Conservation (phyloP, 1,284 basidiomycete genomes). For the Termitomyces sp. region DNA sequence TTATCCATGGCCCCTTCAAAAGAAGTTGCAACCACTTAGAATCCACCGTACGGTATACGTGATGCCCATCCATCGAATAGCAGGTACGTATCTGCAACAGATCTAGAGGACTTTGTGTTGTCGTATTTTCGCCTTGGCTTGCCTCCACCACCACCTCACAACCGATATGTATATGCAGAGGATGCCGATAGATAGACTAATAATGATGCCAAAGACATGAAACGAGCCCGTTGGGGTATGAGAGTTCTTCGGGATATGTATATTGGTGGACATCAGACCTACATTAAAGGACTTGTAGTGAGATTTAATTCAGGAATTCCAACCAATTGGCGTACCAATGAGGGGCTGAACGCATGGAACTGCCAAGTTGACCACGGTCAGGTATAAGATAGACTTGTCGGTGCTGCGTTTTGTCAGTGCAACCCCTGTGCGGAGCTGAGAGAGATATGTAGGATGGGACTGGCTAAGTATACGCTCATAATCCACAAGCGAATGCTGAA, state of each 20-base stretch:
- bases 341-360: conserved; percentile 67
- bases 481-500: conserved; percentile 83
- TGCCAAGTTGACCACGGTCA: conserved; percentile 65
- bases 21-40: neutral
- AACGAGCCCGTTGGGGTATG: conserved; percentile 24
- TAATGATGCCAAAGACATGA: conserved; percentile 45
- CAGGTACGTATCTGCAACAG: neutral
- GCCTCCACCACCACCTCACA: conserved; percentile 57
- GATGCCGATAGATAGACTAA: conserved; percentile 37
- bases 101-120: conserved; percentile 22
- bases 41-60: neutral
- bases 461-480: conserved; percentile 88
- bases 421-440: conserved; percentile 67
- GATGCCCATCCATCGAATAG: neutral
- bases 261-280: conserved; percentile 67
- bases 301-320: neutral
- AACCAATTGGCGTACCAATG: conserved; percentile 42
- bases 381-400: conserved; percentile 62
- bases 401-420: conserved; percentile 57
- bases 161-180: conserved; percentile 34
- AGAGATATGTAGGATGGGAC: conserved; percentile 82
- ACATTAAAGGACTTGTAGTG: neutral
- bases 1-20: conserved; percentile 8
- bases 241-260: conserved; percentile 37
- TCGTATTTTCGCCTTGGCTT: conserved; percentile 39